phyloP scores from a whole-genome alignment of 176 grass and related monocot genomes.

The Oryza rufipogon region DNA sequence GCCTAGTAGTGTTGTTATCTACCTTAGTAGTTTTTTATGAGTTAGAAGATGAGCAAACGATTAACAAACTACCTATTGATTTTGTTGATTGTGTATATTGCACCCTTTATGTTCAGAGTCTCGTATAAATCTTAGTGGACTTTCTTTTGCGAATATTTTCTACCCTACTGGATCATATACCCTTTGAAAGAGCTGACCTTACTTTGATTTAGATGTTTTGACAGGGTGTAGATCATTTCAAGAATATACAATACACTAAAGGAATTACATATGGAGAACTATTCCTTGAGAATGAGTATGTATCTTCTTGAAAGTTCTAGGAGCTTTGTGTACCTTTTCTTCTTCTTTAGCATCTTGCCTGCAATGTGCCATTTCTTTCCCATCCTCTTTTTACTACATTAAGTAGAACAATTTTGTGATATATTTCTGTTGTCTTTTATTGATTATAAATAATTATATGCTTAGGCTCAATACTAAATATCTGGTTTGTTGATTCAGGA shows the following conservation, averaged over 20 bases:
- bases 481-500: conserved; percentile 64
- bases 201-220: conserved; percentile 76
- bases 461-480: not conserved
- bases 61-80: not conserved
- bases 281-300: conserved; percentile 97
- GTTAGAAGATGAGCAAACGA: not conserved
- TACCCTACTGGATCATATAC: conserved; percentile 28
- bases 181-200: conserved; percentile 79
- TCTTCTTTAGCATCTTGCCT: conserved; percentile 30
- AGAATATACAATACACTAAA: conserved; percentile 86
- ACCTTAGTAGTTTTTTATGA: not conserved
- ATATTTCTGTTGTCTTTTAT: not conserved
- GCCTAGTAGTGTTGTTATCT: conserved; percentile 22
- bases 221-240: conserved; percentile 97
- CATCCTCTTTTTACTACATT: not conserved
- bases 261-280: conserved; percentile 95
- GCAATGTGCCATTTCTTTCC: not conserved
- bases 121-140: not conserved
- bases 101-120: conserved; percentile 22
- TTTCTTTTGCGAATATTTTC: conserved; percentile 22
- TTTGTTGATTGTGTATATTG: conserved; percentile 22
- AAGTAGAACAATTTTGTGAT: not conserved
- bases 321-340: conserved; percentile 18
- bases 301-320: conserved; percentile 27
- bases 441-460: not conserved